Percentiles rank a stretch among this genome's conserved stretches.
phyloP scores from a whole-genome alignment of 345 rosid genomes.

The Viola odorata region DNA sequence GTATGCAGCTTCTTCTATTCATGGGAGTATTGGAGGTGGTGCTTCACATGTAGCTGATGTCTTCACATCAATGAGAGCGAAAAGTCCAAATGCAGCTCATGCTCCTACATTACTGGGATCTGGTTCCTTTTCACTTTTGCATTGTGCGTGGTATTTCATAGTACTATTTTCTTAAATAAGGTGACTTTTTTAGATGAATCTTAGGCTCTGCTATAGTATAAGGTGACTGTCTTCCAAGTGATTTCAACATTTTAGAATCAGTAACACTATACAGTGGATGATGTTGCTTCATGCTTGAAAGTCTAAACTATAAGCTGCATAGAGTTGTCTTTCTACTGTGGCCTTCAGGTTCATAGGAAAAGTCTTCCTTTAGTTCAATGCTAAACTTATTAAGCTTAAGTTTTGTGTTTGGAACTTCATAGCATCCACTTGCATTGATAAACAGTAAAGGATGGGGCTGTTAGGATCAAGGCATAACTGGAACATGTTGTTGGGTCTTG shows the following conservation, averaged over 20 bases:
- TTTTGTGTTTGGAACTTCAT: background rate
- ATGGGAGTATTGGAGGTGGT: background rate
- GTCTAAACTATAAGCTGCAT: background rate
- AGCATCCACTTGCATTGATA: background rate
- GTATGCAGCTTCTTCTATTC: constrained; percentile 15
- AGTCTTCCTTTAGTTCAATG: background rate
- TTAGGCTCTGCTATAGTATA: background rate
- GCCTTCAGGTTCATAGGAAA: background rate
- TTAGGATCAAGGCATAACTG: background rate
- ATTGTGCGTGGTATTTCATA: constrained; percentile 10
- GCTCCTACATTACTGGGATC: constrained; percentile 29
- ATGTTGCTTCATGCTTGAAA: constrained; percentile 3
- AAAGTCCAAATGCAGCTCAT: constrained; percentile 21
- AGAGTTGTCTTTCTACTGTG: background rate
- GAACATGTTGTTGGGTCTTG: background rate
- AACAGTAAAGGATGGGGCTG: background rate
- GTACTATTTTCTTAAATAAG: background rate
- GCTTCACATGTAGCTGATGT: constrained; percentile 19
- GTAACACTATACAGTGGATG: background rate
- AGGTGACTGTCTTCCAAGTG: background rate
- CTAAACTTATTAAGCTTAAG: background rate
- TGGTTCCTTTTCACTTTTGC: constrained; percentile 22
- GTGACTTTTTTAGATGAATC: background rate
- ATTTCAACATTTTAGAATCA: background rate
- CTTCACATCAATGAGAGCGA: background rate